phyloP scores from a whole-genome alignment of 2,329 filamentous ascomycete species.

The Colletotrichum melonis region DNA sequence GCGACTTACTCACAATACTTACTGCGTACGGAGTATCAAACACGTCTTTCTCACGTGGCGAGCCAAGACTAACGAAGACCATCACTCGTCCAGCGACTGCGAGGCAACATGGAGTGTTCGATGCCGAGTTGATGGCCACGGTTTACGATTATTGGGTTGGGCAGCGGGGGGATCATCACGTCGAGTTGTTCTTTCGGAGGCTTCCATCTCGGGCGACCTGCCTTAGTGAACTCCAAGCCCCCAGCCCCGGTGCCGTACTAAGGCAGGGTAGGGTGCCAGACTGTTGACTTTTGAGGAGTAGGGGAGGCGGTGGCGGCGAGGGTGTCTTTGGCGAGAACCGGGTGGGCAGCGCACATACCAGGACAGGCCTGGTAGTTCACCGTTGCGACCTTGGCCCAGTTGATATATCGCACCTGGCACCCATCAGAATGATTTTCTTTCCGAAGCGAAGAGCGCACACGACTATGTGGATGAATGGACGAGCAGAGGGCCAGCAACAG shows the following conservation, averaged over 20 bases:
- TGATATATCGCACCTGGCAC: background rate
- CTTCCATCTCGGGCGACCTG: constrained; percentile 23
- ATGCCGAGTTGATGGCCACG: background rate
- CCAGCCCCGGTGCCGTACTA: constrained; percentile 11
- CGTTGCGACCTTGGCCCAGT: background rate
- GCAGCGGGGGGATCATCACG: background rate
- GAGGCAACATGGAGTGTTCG: background rate
- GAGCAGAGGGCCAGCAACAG: background rate
- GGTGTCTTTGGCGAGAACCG: background rate
- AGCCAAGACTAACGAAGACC: background rate
- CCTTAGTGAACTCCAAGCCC: background rate
- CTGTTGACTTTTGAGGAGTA: background rate
- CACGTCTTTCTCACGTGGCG: background rate
- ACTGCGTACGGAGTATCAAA: background rate
- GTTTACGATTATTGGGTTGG: background rate
- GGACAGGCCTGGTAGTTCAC: background rate
- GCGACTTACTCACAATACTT: background rate
- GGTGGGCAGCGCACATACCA: background rate
- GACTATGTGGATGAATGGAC: background rate
- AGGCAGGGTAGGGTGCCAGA: constrained; percentile 1
- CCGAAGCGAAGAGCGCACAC: background rate
- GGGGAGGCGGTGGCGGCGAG: constrained; percentile 1
- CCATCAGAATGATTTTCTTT: background rate
- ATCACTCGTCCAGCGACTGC: background rate
- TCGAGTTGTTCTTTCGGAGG: background rate